A percentile compares a stretch with the other conserved stretches of the same genome.
These are phyloP conservation scores for Brassica hybrid DNA, from an alignment of 441 rosid genomes.

Conservation along the genomic window DNA sequence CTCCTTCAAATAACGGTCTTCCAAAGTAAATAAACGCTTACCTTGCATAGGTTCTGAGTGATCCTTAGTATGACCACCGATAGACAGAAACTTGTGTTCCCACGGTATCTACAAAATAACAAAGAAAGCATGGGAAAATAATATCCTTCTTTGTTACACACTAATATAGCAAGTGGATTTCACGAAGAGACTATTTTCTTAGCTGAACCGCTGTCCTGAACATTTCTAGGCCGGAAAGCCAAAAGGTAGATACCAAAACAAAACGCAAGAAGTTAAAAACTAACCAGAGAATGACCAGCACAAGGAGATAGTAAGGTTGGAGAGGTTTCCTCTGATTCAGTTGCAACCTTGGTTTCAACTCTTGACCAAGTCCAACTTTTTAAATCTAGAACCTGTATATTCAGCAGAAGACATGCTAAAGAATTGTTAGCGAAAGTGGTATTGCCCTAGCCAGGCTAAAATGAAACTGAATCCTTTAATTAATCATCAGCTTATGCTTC, in stretches of 20 bases:
- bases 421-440: not conserved
- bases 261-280: constrained; percentile 42
- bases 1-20: constrained; percentile 8
- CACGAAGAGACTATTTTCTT: constrained; percentile 33
- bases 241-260: constrained; percentile 21
- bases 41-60: constrained; percentile 92
- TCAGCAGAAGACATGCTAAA: constrained; percentile 27
- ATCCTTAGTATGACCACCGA: constrained; percentile 97
- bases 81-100: constrained; percentile 90
- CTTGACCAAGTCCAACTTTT: constrained; percentile 97
- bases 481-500: constrained; percentile 24
- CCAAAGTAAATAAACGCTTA: constrained; percentile 31
- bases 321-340: constrained; percentile 64
- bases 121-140: constrained; percentile 31
- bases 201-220: constrained; percentile 26
- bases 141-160: constrained; percentile 31
- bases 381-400: constrained; percentile 85
- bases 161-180: constrained; percentile 29
- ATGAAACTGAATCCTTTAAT: constrained; percentile 16
- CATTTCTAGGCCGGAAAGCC: constrained; percentile 12
- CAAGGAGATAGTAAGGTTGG: constrained; percentile 60
- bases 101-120: constrained; percentile 73
- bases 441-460: constrained; percentile 3
- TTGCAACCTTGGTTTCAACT: constrained; percentile 67
- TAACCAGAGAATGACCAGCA: constrained; percentile 98